These are phyloP conservation scores for Theileria equi DNA, from an alignment of 169 alveolate genomes.

Conservation along the genomic window DNA sequence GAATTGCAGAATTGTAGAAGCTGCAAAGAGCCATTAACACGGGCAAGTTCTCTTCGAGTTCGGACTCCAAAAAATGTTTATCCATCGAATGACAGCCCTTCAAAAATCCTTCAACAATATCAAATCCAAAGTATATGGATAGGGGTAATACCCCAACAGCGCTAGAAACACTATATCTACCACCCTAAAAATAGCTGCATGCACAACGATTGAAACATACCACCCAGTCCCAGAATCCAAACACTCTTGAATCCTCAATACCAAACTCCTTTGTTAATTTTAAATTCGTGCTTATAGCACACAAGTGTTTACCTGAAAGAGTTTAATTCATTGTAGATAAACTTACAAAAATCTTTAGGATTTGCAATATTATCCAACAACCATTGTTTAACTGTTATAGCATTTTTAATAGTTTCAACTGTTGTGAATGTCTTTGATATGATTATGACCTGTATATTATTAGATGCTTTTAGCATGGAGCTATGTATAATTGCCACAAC, in stretches of 20 bases:
- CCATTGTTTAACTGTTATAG: conserved; percentile 89
- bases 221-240: conserved; percentile 99
- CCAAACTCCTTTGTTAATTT: conserved; percentile 92
- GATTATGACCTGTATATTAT: conserved; percentile 79
- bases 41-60: conserved; percentile 87
- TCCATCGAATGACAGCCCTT: conserved; percentile 87
- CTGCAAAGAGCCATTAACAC: conserved; percentile 91
- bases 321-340: neutral
- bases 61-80: conserved; percentile 81
- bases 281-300: conserved; percentile 93
- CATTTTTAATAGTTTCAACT: conserved; percentile 98
- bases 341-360: conserved; percentile 51
- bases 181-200: conserved; percentile 77
- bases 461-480: no score
- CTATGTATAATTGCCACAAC: no score
- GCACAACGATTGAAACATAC: conserved; percentile 38
- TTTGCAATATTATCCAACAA: conserved; percentile 74
- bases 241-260: conserved; percentile 88
- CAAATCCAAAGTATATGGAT: conserved; percentile 89
- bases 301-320: conserved; percentile 81
- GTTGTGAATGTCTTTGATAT: conserved; percentile 99
- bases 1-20: conserved; percentile 89
- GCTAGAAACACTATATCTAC: conserved; percentile 95
- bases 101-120: conserved; percentile 80
- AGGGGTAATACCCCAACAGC: conserved; percentile 98